These are phyloP conservation scores for Yamadazyma buinensis DNA, from an alignment of 1,139 yeast species.

Conservation along the genomic window DNA sequence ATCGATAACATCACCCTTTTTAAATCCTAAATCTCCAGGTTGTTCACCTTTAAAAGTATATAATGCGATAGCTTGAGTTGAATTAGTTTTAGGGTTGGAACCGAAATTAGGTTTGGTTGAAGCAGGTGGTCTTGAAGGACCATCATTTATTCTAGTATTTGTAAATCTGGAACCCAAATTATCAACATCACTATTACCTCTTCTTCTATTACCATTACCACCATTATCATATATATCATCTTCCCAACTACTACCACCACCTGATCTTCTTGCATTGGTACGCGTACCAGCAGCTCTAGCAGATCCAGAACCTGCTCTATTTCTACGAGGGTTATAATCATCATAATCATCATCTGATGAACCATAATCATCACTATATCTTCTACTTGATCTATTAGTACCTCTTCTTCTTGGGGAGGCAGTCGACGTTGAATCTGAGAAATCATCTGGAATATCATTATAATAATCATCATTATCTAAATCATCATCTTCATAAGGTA, in stretches of 20 bases:
- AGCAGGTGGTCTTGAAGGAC: conserved; percentile 36
- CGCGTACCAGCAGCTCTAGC: conserved; percentile 3
- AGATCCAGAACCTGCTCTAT: conserved; percentile 2
- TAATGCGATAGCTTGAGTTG: conserved; percentile 85
- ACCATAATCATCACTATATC: conserved; percentile 41
- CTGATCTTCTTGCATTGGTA: conserved; percentile 7
- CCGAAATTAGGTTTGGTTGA: conserved; percentile 55
- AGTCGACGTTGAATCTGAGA: conserved; percentile 43
- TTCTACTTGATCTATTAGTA: conserved; percentile 24
- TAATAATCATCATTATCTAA: conserved; percentile 55
- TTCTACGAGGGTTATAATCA: conserved; percentile 10
- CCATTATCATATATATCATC: conserved; percentile 74
- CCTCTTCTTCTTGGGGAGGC: conserved; percentile 30
- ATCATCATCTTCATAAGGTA: conserved; percentile 49
- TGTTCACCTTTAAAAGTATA: conserved; percentile 90
- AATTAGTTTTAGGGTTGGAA: conserved; percentile 36
- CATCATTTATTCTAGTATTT: conserved; percentile 22
- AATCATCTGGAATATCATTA: conserved; percentile 71
- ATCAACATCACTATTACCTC: conserved; percentile 35
- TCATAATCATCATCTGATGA: conserved; percentile 31
- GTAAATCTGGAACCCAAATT: conserved; percentile 29
- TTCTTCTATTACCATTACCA: conserved; percentile 29
- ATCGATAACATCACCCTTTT: conserved; percentile 92
- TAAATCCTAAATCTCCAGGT: conserved; percentile 84
- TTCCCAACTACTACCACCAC: conserved; percentile 49